Evolutionary conservation across 371 early-diverging fungal genomes (phyloP), one percentile per base, ranked within the genome.

Genomic region (Rhizomucor miehei): DNA sequence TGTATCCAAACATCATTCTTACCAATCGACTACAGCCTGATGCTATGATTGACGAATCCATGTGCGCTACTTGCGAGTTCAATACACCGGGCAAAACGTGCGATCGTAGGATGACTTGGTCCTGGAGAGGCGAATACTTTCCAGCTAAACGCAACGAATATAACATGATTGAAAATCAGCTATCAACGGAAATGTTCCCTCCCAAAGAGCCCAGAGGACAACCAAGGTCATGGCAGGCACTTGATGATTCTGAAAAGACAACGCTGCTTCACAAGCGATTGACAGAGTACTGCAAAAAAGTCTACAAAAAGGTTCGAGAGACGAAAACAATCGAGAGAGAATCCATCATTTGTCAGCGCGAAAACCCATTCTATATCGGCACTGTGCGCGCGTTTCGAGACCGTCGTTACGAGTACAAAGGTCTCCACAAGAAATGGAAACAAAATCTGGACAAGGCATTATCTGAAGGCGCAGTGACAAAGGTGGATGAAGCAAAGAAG

Each of bases 1-100:
- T 99, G 99, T 99, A 99, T 68, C 99, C 99, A 14, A 99, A 99
- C 66, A 99, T 99, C 57, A 99, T 99, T 70, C 78, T 99, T 16
- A 99, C 99, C 10, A 99, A 99, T 64, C 89, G 99, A 21, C 76
- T 99, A 3, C 99, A 99, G 73, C 99, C 99, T 1, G 93, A 95
- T 69, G 94, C 99, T 3, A 90, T 99, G 51, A 89, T 98, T 29
- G 85, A 87, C 13, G 98, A 99, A 58, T 85, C 88, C 13, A 78
- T 78, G 3, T 99, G 99, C 66, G 95, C 97, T 1, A 69, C 92
- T 6, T 99, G 99, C 70, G 98, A 98, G 67, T 98, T 90, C 66
- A 96, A 95, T 66, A 69, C 77, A 12, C 88, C 89, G 0, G 93
- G 84, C 13, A 94, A 92, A 62, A 67, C 66, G 0, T 99, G 99